Evolutionary conservation across 768 basidiomycete genomes (phyloP).

Genomic region (Calocybe indica): DNA sequence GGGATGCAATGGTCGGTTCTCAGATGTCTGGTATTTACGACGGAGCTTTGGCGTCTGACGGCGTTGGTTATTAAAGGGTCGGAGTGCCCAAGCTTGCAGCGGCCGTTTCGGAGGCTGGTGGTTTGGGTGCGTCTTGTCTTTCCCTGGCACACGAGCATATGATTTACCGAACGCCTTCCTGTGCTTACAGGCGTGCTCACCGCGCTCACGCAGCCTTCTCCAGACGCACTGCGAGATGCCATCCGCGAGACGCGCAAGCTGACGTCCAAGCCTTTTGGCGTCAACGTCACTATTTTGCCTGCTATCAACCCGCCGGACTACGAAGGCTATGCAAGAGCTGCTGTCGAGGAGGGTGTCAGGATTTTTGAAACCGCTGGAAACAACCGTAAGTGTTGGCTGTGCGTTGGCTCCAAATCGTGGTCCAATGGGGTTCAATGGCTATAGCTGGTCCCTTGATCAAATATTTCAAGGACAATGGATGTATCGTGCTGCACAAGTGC

Average conservation of each 20-base stretch:
- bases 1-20: slow-evolving; percentile 78
- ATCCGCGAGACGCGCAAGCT: slow-evolving; percentile 72
- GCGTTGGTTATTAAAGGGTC: slow-evolving; percentile 49
- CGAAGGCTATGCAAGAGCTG: slow-evolving; percentile 72
- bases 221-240: slow-evolving; percentile 72
- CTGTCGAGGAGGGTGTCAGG: slow-evolving; percentile 81
- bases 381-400: slow-evolving; percentile 51
- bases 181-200: slow-evolving; percentile 62
- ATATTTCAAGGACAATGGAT: slow-evolving; percentile 73
- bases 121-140: slow-evolving; percentile 47
- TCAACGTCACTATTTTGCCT: slow-evolving; percentile 84
- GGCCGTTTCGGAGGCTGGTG: slow-evolving; percentile 80
- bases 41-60: not conserved
- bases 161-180: not conserved
- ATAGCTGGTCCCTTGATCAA: slow-evolving; percentile 73
- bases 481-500: slow-evolving; percentile 87
- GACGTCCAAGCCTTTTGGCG: slow-evolving; percentile 75
- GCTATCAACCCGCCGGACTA: slow-evolving; percentile 91
- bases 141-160: too few relatives aligned
- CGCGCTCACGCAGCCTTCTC: slow-evolving; percentile 82
- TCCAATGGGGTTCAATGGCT: not conserved
- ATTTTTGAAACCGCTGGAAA: slow-evolving; percentile 94
- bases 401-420: not conserved
- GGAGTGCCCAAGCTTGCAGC: slow-evolving; percentile 69
- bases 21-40: slow-evolving; percentile 2